Evolutionary conservation across 768 basidiomycete genomes (phyloP).

Genomic region (Panellus pusillus): DNA sequence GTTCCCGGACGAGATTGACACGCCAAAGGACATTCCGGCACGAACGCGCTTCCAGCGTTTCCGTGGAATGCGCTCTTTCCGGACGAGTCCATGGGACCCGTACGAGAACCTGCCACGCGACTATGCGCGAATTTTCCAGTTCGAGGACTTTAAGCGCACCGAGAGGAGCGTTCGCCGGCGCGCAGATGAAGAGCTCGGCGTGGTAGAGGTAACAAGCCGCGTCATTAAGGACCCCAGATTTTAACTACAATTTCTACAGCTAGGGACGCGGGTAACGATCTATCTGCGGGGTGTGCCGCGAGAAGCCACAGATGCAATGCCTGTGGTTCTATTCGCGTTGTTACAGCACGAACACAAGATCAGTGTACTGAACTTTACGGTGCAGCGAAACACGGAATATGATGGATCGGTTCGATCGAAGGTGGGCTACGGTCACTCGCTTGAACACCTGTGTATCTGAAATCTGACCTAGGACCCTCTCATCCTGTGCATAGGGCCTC

Average conservation of each 20-base stretch:
- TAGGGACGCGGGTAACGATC: conserved; percentile 79
- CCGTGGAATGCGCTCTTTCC: conserved; percentile 87
- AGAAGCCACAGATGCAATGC: conserved; percentile 47
- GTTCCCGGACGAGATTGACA: conserved; percentile 98
- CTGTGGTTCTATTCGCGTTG: conserved; percentile 75
- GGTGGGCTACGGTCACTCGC: conserved; percentile 39
- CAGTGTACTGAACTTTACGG: conserved; percentile 87
- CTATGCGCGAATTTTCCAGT: conserved; percentile 94
- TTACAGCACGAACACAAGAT: conserved; percentile 96
- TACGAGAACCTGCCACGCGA: conserved; percentile 94
- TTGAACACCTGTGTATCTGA: not conserved
- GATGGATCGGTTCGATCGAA: conserved; percentile 87
- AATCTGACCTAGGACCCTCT: conserved; percentile 68
- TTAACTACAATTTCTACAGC: conserved; percentile 41
- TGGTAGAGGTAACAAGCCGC: conserved; percentile 56
- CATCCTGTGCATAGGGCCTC: conserved; percentile 85
- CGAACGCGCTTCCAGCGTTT: conserved; percentile 85
- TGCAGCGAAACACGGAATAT: conserved; percentile 96
- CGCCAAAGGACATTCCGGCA: conserved; percentile 82
- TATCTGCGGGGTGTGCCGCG: conserved; percentile 74
- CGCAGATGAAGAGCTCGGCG: conserved; percentile 58
- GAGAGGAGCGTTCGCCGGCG: conserved; percentile 67
- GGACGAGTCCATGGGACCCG: conserved; percentile 97
- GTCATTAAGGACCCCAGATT: not conserved
- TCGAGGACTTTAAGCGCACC: conserved; percentile 91